Base-by-base conservation (phyloP, 805 yeast genomes). In the Teunomyces panamensis region DNA sequence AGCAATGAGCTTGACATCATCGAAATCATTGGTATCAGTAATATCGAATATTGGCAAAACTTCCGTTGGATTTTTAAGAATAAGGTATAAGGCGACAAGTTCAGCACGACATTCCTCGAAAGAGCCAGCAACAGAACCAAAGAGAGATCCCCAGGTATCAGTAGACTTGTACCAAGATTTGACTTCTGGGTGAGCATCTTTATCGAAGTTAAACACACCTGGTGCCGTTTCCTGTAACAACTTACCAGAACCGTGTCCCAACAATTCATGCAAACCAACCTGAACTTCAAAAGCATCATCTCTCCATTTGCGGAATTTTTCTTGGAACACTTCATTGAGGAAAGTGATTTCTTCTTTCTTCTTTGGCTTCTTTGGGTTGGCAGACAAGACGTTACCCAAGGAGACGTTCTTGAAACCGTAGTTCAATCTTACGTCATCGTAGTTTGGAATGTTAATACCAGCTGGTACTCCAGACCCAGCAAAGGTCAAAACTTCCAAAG, bases 71-170 rank as follows among this genome's bases (percentile, higher is more conserved):
- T 80, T 73, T 65, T 85, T 84, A 42, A 91, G 80, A 56, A 85
- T 79, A 54, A 89, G 77, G 63, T 79, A 87, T 80, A 89, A 79
- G 4, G 96, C 96, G 42, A 89, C 95, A 49, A 85, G 80, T 64
- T 89, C 97, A 24, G 97, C 97, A 57, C 97, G 81, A 64, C 96
- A 89, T 66, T 89, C 97, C 67, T 89, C 97, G 62, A 85, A 89
- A 1, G 95, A 83, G 26, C 96, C 96, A 6, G 96, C 87, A 51
- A 84, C 65, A 3, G 85, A 74, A 9, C 96, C 92, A 64, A 89
- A 89, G 45, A 85, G 72, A 3, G 92, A 84, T 3, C 96, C 92
- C 96, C 96, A 89, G 3, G 96, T 89, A 63, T 89, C 89, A 44
- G 90, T 91, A 48, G 83, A 79, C 55, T 81, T 82, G 68, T 89